Evolutionary conservation across 176 grass and related monocot species (phyloP).

Genomic region (Poa pratensis): DNA sequence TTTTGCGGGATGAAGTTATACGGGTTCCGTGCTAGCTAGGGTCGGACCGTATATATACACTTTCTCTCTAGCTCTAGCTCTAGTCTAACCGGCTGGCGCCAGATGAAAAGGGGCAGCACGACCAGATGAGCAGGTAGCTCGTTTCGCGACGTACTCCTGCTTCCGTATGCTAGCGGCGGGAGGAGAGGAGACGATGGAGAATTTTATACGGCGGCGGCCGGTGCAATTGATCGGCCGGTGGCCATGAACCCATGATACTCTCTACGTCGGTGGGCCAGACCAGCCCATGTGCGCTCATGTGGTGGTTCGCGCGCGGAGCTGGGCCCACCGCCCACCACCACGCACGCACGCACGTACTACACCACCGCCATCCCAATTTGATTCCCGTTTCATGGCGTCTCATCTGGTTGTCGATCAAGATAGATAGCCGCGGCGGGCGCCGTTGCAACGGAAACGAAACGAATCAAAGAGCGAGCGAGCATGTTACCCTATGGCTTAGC

Average conservation of each 20-base stretch:
- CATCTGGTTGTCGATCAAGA: background rate
- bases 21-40: too few species aligned
- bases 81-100: too few species aligned
- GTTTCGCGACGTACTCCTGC: too few species aligned
- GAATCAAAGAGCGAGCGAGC: background rate
- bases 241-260: constrained; percentile 11
- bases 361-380: constrained; percentile 28
- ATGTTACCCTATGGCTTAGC: constrained; percentile 27
- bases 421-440: too few species aligned
- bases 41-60: too few species aligned
- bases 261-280: constrained; percentile 49
- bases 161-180: background rate
- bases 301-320: constrained; percentile 60
- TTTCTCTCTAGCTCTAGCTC: too few species aligned
- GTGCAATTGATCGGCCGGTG: too few species aligned
- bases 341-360: constrained; percentile 17
- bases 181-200: too few species aligned
- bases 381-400: constrained; percentile 40
- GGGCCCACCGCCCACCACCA: constrained; percentile 61
- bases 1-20: too few species aligned
- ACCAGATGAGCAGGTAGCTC: background rate
- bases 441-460: constrained; percentile 22
- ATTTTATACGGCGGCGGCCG: background rate
- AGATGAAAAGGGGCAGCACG: too few species aligned
- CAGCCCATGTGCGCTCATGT: constrained; percentile 78